These are phyloP conservation scores for Ruellia speciosa DNA, from an alignment of 305 asterid genomes.

Conservation along the genomic window DNA sequence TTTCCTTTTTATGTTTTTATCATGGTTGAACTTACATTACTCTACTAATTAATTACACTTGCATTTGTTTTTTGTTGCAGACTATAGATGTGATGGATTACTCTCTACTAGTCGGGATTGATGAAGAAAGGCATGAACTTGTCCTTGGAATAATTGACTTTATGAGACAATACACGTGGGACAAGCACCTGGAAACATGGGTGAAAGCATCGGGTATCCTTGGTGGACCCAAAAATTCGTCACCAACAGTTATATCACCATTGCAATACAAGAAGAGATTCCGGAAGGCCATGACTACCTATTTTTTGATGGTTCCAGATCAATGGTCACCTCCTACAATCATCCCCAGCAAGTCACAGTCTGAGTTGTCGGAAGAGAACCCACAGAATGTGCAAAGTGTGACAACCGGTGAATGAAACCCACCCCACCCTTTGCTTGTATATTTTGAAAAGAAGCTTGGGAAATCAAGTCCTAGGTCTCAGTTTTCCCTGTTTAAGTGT, in stretches of 20 bases:
- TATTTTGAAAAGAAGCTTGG: no score
- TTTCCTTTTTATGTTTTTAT: conserved; percentile 3
- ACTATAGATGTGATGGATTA: conserved; percentile 73
- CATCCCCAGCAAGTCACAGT: conserved; percentile 51
- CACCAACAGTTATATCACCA: conserved; percentile 69
- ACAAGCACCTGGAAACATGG: conserved; percentile 78
- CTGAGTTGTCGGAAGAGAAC: conserved; percentile 45
- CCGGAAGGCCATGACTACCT: conserved; percentile 71
- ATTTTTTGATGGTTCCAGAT: conserved; percentile 68
- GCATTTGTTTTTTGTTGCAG: conserved; percentile 28
- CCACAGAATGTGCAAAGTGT: conserved; percentile 27
- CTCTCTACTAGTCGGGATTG: conserved; percentile 65
- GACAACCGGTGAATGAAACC: conserved; percentile 15
- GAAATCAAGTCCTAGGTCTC: no score
- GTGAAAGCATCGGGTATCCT: conserved; percentile 71
- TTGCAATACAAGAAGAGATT: conserved; percentile 69
- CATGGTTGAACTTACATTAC: neutral
- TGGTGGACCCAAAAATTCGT: conserved; percentile 57
- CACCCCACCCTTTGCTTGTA: no score
- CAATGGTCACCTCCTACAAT: conserved; percentile 67
- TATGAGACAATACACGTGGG: conserved; percentile 82
- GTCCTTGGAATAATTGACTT: conserved; percentile 74
- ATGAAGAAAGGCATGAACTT: conserved; percentile 67
- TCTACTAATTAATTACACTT: conserved; percentile 6
- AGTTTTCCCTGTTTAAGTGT: no score